Base-by-base conservation (phyloP, 768 basidiomycete genomes). In the Termitomyces sp. region DNA sequence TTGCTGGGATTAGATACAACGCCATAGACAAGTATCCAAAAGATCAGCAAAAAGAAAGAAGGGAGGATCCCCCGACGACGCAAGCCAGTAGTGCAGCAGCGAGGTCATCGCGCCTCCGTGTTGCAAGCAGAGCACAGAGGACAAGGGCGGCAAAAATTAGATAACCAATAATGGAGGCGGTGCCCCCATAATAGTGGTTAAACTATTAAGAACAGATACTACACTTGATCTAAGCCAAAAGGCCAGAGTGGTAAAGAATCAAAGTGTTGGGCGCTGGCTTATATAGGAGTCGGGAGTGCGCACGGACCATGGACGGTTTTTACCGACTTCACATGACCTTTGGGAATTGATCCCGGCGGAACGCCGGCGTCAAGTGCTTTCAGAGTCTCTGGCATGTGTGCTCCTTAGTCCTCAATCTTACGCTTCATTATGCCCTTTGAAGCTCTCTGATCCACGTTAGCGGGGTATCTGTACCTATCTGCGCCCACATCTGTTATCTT, bases 221-320 rank as follows among this genome's bases (percentile, higher is more conserved):
- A 92, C 90, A 92, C 90, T 91, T 91, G 89, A 91, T 92, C 90
- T 90, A 91, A 91, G 90, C 90, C 89, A 91, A 90, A 89, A 90
- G 89, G 88, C 89, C 89, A 89, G 89, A 90, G 88, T 89, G 89
- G 88, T 89, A 81, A 86, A 59, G 58, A 58, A 16, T 8, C 1
- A 1, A 11, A 4, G 8, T 8, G 52, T 28, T n/a, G 8, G 13
- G n/a, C 51, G 12, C 13, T 13, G 22, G 35, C 1, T 11, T 60
- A 18, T 60, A 60, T 60, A 42, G 12, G 1, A 8, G 15, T 18
- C 40, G 32, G 22, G 3, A 1, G 4, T 11, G 36, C 24, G 59
- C 59, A 60, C 59, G 59, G 59, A 60, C 59, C 59, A 58, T 15
- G 15, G 16, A 16, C 3, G 15, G 16, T 1, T 32, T 18, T 32